Evolutionary conservation across 2,329 filamentous ascomycete species (phyloP), one percentile per base, ranked within the genome.

Genomic region (Aspergillus luchuensis): DNA sequence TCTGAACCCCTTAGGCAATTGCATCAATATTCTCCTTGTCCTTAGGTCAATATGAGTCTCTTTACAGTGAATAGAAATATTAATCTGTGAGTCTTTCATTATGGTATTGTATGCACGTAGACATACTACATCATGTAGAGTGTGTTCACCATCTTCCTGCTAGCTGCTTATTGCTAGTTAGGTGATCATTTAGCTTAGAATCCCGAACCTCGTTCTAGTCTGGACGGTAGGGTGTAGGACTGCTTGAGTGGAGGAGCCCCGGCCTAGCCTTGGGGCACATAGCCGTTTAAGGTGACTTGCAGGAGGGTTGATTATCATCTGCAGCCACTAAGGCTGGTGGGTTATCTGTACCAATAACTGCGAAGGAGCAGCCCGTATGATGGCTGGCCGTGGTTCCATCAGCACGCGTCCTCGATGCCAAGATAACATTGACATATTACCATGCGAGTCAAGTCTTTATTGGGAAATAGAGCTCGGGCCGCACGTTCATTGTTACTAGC

Each of bases 241-340:
- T 36, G 33, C 23, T 51, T 50, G 43, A 48, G 19, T 38, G 53
- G 39, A 47, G 43, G 25, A 23, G 39, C 36, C 52, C 53, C 39
- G 39, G 39, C 25, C 41, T 28, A 56, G 53, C 28, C 38, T 43
- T 58, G 57, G 63, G 63, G 60, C 60, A 62, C 43, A 63, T 64
- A 61, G 38, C 62, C 59, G 19, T 60, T 67, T 67, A 13, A 36
- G 59, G 64, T 60, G 61, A 63, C 63, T 57, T 67, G 66, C 66
- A 68, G 62, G 58, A 56, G 52, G 33, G 49, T 59, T 58, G 56
- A 60, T 63, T 61, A 62, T 59, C 65, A 62, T 63, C 65, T 63
- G 65, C 66, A 68, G 65, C 61, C 58, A 64, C 60, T 62, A 61
- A 54, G 59, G 49, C 51, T 63, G 55, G 58, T 47, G 48, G 51